Base-by-base conservation (phyloP, 1,139 yeast species). In the Suhomyces coccinellae region DNA sequence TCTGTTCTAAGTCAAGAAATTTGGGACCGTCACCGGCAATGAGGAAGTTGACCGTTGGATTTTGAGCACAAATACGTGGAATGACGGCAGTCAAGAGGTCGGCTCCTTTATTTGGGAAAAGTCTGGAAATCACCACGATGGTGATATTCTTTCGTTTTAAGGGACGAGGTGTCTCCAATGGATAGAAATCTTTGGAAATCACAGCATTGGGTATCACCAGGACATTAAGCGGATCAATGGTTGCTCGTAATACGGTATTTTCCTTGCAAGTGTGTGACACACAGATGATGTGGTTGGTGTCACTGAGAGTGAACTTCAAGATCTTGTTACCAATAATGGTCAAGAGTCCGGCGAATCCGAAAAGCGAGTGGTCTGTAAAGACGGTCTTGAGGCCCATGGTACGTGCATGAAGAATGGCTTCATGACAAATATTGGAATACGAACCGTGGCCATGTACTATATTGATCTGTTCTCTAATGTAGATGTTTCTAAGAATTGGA, bases 1-100 rank as follows among this genome's bases (percentile, higher is more conserved):
- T 91, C 61, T 95, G 99, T 61, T 91, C 97, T 48, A 95, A 69
- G 55, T 93, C 98, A 13, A 93, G 80, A 56, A 87, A 91, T 57
- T 89, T 88, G 1, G 99, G 99, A 0, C 99, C 99, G 62, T 90
- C 95, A 5, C 99, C 99, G 2, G 97, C 99, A 43, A 95, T 82
- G 6, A 91, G 65, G 55, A 95, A 91, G 44, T 82, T 79, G 1
- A 90, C 95, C 10, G 80, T 77, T 0, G 82, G 76, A 49, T 84
- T 79, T 10, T 69, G 65, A 6, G 71, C 61, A 60, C 99, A 93
- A 3, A 95, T 84, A 36, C 83, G 70, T 0, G 99, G 99, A 22
- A 95, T 87, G 12, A 90, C 79, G 0, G 93, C 95, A 1, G 87
- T 84, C 22, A 95, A 68, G 24, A 95, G 69, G 59, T 91, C 99